Base-by-base conservation (phyloP, 805 yeast species). In the Diddensiella santjacobensis region DNA sequence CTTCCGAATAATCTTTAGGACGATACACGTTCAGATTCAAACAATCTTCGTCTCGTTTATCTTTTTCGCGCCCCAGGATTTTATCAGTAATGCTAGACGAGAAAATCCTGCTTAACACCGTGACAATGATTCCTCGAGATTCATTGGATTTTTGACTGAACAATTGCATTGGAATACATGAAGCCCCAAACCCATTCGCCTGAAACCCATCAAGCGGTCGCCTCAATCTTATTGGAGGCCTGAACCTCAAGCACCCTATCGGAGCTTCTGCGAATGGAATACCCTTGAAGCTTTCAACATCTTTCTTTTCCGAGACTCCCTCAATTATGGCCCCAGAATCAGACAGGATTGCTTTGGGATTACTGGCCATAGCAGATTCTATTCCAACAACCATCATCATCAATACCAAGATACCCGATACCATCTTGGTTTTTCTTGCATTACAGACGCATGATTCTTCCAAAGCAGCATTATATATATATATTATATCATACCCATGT, bases 221-320 rank as follows among this genome's bases (percentile, higher is more conserved):
- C 30, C 23, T 33, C 22, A 19, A 31, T 37, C 46, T 54, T 17
- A 57, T 48, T 4, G 54, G 51, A 3, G 65, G 66, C 3, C 52
- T 59, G 49, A 63, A 63, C 38, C 67, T 52, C 11, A 62, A 50
- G 1, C 50, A 24, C 0, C 59, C 62, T 2, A 56, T 41, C 3
- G 68, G 68, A 36, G 67, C 59, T 35, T 57, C 51, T 13, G 65
- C 66, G 45, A 54, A 63, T n/a, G 65, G 65, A 20, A 63, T 53
- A 5, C 67, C 66, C 23, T 38, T 18, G 24, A 51, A 51, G n/a
- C 17, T 13, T n/a, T 51, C 55, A 10, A 48, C 18, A 26, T 31
- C 20, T 13, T 33, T 39, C 38, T 35, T 35, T 35, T 35, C 38
- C 18, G 38, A 6, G 15, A 17, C 20, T 13, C 38, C 38, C 6